These are phyloP conservation scores for Kurtzmaniella quercitrusa DNA, from an alignment of 1,139 yeast species.

Conservation along the genomic window DNA sequence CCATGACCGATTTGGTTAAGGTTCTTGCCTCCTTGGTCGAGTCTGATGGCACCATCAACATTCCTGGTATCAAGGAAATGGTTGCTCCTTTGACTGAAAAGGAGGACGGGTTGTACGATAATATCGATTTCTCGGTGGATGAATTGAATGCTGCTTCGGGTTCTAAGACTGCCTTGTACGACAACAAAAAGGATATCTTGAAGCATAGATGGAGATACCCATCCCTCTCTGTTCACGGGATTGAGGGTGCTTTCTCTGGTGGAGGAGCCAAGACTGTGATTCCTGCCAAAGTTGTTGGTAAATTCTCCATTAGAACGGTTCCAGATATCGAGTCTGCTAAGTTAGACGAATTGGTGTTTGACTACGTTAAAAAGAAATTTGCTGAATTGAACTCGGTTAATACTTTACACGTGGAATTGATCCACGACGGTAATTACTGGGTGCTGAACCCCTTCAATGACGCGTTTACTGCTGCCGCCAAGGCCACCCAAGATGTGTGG, in stretches of 20 bases:
- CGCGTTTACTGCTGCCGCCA: constrained; percentile 88
- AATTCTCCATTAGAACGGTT: constrained; percentile 94
- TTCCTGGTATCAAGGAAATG: constrained; percentile 90
- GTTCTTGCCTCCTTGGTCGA: constrained; percentile 75
- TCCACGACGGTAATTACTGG: constrained; percentile 97
- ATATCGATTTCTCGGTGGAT: constrained; percentile 76
- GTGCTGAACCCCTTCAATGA: constrained; percentile 90
- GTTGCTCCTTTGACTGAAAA: constrained; percentile 86
- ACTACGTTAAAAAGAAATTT: constrained; percentile 65
- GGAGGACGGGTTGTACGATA: constrained; percentile 76
- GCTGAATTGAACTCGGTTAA: constrained; percentile 72
- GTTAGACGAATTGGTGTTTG: constrained; percentile 72
- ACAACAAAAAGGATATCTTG: constrained; percentile 74
- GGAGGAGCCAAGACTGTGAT: constrained; percentile 98
- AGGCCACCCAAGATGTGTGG: constrained; percentile 94
- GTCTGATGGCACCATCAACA: constrained; percentile 71
- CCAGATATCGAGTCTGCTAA: constrained; percentile 84
- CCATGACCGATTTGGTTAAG: constrained; percentile 88
- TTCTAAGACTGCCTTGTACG: constrained; percentile 74
- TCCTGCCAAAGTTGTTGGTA: constrained; percentile 91
- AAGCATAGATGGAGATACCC: constrained; percentile 99
- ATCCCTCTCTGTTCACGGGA: constrained; percentile 90
- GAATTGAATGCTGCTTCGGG: constrained; percentile 90
- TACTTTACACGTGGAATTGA: constrained; percentile 63
- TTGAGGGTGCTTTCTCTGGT: constrained; percentile 94